Evolutionary conservation across 129 eudicot species (phyloP).

Genomic region (Flaveria trinervia): DNA sequence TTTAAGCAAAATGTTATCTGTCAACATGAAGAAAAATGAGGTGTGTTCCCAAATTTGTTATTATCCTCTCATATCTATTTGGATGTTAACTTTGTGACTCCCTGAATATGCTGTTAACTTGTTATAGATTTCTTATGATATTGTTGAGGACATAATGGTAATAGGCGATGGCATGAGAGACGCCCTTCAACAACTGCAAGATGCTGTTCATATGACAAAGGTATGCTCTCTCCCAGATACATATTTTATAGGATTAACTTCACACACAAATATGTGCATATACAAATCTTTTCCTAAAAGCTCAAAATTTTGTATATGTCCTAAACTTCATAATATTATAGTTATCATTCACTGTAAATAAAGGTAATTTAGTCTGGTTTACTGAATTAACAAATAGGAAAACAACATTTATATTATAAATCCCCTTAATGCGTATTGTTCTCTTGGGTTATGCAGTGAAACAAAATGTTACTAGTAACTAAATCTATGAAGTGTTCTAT

Average conservation of each 20-base stretch:
- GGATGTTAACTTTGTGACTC: constrained; percentile 24
- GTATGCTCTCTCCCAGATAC: constrained; percentile 39
- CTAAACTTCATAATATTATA: not conserved
- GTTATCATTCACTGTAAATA: not conserved
- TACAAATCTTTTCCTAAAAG: not conserved
- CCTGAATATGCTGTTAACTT: constrained; percentile 12
- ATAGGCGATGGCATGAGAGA: constrained; percentile 79
- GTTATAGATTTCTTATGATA: constrained; percentile 77
- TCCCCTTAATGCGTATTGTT: not conserved
- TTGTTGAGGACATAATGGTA: constrained; percentile 78
- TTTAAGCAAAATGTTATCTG: constrained; percentile 81
- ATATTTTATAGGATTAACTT: not conserved
- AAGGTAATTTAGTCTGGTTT: not conserved
- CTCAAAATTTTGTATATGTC: not conserved
- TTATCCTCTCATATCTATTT: constrained; percentile 3
- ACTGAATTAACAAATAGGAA: not conserved
- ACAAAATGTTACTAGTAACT: not conserved
- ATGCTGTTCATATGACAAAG: constrained; percentile 93
- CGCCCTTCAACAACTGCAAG: constrained; percentile 88
- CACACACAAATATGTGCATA: not conserved
- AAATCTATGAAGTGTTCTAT: not conserved
- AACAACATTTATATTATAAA: not conserved
- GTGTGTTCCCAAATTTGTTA: constrained; percentile 38
- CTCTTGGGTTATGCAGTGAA: not conserved
- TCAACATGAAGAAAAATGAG: constrained; percentile 74